Conservation (phyloP, 345 rosid species). For the Capsella bursapastoris region DNA sequence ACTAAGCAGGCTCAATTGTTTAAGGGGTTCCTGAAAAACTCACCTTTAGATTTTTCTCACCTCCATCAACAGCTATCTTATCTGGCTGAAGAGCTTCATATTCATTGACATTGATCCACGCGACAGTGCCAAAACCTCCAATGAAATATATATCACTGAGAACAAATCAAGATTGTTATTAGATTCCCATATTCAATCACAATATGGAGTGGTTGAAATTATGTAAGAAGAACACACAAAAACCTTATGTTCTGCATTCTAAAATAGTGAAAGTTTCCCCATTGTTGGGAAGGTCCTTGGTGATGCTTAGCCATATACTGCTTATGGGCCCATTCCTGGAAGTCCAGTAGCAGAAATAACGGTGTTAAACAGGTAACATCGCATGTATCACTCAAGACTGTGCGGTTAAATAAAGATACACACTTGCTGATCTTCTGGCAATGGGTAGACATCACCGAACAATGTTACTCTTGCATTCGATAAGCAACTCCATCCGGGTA, state of each 20-base stretch:
- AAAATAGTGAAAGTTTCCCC: conserved; percentile 97
- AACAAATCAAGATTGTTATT: conserved; percentile 10
- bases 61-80: conserved; percentile 95
- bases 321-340: conserved; percentile 96
- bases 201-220: conserved; percentile 13
- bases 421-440: conserved; percentile 88
- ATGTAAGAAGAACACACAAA: conserved; percentile 19
- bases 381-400: background rate
- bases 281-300: conserved; percentile 87
- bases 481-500: conserved; percentile 98
- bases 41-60: conserved; percentile 92
- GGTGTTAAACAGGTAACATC: background rate
- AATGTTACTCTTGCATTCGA: conserved; percentile 97
- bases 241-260: conserved; percentile 96
- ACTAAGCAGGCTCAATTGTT: conserved; percentile 4
- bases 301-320: conserved; percentile 90
- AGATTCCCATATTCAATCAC: background rate
- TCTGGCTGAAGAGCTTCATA: conserved; percentile 82
- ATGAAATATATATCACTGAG: conserved; percentile 93
- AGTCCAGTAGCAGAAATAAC: conserved; percentile 16
- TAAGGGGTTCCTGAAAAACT: background rate
- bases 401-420: background rate
- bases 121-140: conserved; percentile 98
- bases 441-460: conserved; percentile 92
- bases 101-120: conserved; percentile 94